Percentiles rank a stretch among this genome's conserved stretches.
These are phyloP conservation scores for Thermochaetoides dissita DNA, from an alignment of 2,329 filamentous ascomycete genomes.

Conservation along the genomic window DNA sequence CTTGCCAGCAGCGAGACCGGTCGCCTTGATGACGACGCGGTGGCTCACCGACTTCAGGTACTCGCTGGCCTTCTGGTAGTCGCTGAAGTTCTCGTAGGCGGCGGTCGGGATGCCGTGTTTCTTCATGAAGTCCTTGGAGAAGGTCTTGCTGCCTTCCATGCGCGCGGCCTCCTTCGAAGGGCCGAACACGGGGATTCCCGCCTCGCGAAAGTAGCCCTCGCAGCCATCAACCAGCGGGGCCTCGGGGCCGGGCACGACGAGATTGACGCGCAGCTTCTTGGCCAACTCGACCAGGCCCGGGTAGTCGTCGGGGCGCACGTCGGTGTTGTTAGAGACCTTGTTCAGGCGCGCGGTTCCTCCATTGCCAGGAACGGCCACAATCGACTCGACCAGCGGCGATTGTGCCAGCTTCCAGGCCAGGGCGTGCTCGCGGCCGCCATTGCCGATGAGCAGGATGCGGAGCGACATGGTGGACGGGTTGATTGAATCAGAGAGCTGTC, in stretches of 20 bases:
- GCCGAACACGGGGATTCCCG: slow-evolving; percentile 70
- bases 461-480: slow-evolving; percentile 23
- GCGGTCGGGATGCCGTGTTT: slow-evolving; percentile 82
- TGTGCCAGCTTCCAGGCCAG: slow-evolving; percentile 88
- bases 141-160: slow-evolving; percentile 94
- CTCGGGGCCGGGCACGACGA: slow-evolving; percentile 84
- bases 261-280: slow-evolving; percentile 56
- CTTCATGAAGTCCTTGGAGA: slow-evolving; percentile 96
- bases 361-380: slow-evolving; percentile 64
- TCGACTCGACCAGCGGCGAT: slow-evolving; percentile 63
- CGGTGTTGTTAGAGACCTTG: slow-evolving; percentile 59
- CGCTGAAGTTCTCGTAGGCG: slow-evolving; percentile 74
- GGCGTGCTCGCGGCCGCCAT: slow-evolving; percentile 87
- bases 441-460: slow-evolving; percentile 75
- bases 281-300: slow-evolving; percentile 62
- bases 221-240: slow-evolving; percentile 87
- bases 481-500: no score
- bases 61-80: slow-evolving; percentile 55
- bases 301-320: slow-evolving; percentile 64
- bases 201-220: slow-evolving; percentile 62
- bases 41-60: slow-evolving; percentile 62
- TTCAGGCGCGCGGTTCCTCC: slow-evolving; percentile 63
- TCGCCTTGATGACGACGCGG: slow-evolving; percentile 84
- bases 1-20: slow-evolving; percentile 83
- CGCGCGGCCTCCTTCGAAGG: slow-evolving; percentile 70